Conservation (phyloP, 2,329 filamentous ascomycete species). For the Arthrinium puccinioides region DNA sequence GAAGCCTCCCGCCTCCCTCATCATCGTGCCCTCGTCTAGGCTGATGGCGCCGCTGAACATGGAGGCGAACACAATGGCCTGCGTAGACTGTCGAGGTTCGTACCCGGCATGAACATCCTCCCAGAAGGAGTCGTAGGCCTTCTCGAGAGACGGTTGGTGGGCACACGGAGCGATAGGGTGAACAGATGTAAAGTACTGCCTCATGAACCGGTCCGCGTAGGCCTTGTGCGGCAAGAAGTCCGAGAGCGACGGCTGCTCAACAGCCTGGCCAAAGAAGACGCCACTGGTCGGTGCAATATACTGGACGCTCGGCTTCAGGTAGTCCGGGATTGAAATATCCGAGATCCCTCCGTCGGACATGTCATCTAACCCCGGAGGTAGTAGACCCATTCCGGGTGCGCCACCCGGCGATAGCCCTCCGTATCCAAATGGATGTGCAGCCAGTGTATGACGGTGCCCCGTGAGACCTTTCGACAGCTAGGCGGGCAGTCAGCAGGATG, state of each 20-base stretch:
- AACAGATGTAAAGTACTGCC: conserved; percentile 61
- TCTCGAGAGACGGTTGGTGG: conserved; percentile 60
- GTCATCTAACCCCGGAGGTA: conserved; percentile 15
- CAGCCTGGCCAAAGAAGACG: conserved; percentile 55
- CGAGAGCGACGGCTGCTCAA: conserved; percentile 42
- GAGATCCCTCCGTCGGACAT: conserved; percentile 13
- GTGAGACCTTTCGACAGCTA: conserved; percentile 18
- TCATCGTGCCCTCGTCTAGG: conserved; percentile 47
- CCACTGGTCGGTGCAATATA: conserved; percentile 63
- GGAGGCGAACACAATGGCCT: conserved; percentile 62
- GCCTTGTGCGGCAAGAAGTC: conserved; percentile 52
- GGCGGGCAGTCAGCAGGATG: neutral
- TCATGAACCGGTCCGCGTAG: conserved; percentile 54
- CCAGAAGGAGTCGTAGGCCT: conserved; percentile 60
- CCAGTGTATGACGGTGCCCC: conserved; percentile 12
- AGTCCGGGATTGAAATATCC: conserved; percentile 35
- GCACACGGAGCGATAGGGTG: conserved; percentile 62
- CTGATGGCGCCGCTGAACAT: conserved; percentile 65
- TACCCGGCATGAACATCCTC: conserved; percentile 48
- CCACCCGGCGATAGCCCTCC: too few species aligned
- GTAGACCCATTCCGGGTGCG: too few species aligned
- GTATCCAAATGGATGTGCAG: too few species aligned
- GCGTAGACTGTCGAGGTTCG: conserved; percentile 56
- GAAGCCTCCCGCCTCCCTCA: conserved; percentile 43
- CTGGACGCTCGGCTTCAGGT: conserved; percentile 55